Percentiles rank a stretch among this genome's conserved stretches.
Conservation (phyloP, 2,329 filamentous ascomycete genomes). For the Cyphellophora europaea region DNA sequence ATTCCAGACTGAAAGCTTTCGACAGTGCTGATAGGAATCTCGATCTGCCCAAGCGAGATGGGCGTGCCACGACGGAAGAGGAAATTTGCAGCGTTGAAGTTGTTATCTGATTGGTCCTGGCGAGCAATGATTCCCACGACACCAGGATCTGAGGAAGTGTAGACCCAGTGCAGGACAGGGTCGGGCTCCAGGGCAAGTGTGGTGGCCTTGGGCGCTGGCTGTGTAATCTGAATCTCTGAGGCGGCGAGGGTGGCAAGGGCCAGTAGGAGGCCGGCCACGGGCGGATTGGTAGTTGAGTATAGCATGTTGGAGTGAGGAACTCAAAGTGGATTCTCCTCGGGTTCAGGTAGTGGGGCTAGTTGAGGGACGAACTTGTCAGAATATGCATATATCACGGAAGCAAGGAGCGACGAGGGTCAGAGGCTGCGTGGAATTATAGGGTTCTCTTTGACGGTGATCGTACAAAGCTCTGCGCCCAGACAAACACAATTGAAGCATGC, state of each 20-base stretch:
- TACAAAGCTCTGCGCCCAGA: too few relatives aligned
- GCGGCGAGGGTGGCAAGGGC: not conserved
- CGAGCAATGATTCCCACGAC: not conserved
- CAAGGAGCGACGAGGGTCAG: too few relatives aligned
- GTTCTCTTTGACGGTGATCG: too few relatives aligned
- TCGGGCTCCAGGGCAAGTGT: not conserved
- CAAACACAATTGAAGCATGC: too few relatives aligned
- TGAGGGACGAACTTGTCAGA: too few relatives aligned
- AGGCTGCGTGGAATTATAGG: too few relatives aligned
- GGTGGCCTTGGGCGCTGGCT: not conserved
- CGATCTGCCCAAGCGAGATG: not conserved
- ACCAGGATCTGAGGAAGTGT: not conserved
- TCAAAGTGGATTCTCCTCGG: not conserved
- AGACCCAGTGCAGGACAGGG: not conserved
- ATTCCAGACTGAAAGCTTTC: not conserved
- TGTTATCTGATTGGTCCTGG: not conserved
- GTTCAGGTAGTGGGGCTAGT: not conserved
- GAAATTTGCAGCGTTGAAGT: not conserved
- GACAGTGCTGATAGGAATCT: not conserved
- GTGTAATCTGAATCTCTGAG: not conserved
- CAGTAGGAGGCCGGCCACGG: not conserved
- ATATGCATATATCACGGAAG: too few relatives aligned
- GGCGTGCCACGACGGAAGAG: not conserved
- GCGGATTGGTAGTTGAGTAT: not conserved
- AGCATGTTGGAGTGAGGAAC: not conserved